Conservation (phyloP, 148 eudicot genomes). For the Heliosperma pusillum region DNA sequence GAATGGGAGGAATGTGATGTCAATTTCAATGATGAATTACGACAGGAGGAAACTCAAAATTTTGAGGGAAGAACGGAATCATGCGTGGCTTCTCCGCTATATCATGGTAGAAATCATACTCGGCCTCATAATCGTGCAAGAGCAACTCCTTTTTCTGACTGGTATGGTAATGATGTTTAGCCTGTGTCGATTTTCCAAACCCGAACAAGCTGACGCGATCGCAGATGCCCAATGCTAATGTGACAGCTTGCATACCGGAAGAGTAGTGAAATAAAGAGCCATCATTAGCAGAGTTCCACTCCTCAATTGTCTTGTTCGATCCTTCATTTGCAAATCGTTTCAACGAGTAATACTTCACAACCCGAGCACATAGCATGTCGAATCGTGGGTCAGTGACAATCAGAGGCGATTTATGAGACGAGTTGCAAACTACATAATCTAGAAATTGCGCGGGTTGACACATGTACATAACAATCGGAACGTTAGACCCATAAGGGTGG, state of each 20-base stretch:
- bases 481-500: constrained; percentile 67
- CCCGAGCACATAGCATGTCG: constrained; percentile 59
- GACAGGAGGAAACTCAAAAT: constrained; percentile 71
- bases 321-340: constrained; percentile 44
- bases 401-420: constrained; percentile 64
- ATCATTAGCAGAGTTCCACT: constrained; percentile 64
- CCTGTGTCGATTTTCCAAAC: constrained; percentile 61
- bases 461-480: constrained; percentile 75
- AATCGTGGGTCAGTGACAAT: constrained; percentile 63
- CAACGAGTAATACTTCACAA: constrained; percentile 87
- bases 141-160: constrained; percentile 74
- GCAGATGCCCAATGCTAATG: constrained; percentile 76
- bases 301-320: constrained; percentile 42
- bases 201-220: constrained; percentile 74
- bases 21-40: constrained; percentile 55
- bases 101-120: constrained; percentile 76
- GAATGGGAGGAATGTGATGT: too few relatives aligned
- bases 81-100: constrained; percentile 49
- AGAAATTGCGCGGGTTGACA: constrained; percentile 84
- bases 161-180: constrained; percentile 89
- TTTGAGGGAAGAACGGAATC: constrained; percentile 60
- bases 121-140: constrained; percentile 81
- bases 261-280: constrained; percentile 86
- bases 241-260: constrained; percentile 90
- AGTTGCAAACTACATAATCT: constrained; percentile 65